Base-by-base conservation (phyloP, 495 filamentous ascomycete genomes). In the Choiromyces venosus region DNA sequence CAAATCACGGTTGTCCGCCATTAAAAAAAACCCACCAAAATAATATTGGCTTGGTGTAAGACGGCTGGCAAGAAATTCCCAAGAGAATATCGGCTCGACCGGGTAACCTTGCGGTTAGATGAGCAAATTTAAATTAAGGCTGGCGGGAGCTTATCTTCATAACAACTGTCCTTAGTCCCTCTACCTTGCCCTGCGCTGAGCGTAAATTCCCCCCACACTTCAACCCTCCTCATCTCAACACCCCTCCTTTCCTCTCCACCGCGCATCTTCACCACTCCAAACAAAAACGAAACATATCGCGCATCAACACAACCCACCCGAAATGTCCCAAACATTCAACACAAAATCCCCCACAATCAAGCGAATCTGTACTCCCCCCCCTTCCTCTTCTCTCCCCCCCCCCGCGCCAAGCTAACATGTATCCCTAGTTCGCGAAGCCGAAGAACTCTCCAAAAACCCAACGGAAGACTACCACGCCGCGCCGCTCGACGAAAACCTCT, bases 401-500 rank as follows among this genome's bases (percentile, higher is more conserved):
- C n/a, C 69, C 72, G 39, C n/a, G n/a, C n/a, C n/a, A n/a, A 82
- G 56, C 69, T 71, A 79, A 71, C 72, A 82, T 78, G 39, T 80
- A 76, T 82, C 66, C 78, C 81, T 75, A 91, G 90, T 89, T 83
- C 91, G 91, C 84, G 93, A 97, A 89, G 92, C 92, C 75, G 86
- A 88, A 72, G 93, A 97, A 81, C 89, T 99, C 76, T 86, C 91
- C 79, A 85, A 84, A 78, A 85, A 90, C 69, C 91, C 93, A 7
- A 92, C 91, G 4, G 85, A 92, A 35, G 92, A 94, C 83, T 93
- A 92, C 83, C 87, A 90, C 79, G 95, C 95, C 65, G 81, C 86
- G 4, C 95, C 95, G 2, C 87, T 93, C 76, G 92, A 97, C 79
- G 83, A 87, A 66, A 92, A 97, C 84, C 91, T 99, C 74, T 96